Evolutionary conservation across 805 yeast species (phyloP).

Genomic region (Wickerhamomyces pijperi): DNA sequence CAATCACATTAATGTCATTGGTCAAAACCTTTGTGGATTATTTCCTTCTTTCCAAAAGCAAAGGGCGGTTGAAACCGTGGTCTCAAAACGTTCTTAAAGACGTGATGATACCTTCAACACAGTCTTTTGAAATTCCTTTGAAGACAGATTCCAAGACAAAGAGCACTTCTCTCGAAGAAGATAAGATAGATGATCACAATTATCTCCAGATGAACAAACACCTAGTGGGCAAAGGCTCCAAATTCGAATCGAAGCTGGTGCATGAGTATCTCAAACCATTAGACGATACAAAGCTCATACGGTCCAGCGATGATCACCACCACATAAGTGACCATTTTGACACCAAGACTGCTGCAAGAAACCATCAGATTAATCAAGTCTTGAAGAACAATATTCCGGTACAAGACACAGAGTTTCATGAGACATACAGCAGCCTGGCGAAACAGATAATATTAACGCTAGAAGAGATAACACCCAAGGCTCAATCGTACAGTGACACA

Average conservation of each 20-base stretch:
- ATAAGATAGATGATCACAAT: slow-evolving; percentile 1
- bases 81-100: background rate
- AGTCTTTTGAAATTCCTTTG: too few relatives aligned
- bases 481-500: slow-evolving; percentile 5
- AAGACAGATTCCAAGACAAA: too few relatives aligned
- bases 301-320: slow-evolving; percentile 10
- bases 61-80: background rate
- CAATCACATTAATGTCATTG: background rate
- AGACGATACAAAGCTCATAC: slow-evolving; percentile 14
- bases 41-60: background rate
- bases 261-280: slow-evolving; percentile 20
- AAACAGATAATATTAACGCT: slow-evolving; percentile 16
- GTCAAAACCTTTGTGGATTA: background rate
- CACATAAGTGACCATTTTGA: slow-evolving; percentile 9
- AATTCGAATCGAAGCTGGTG: slow-evolving; percentile 17
- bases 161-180: too few relatives aligned
- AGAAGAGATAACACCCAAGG: slow-evolving; percentile 14
- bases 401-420: slow-evolving; percentile 7
- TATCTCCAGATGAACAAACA: slow-evolving; percentile 5
- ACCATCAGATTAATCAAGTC: background rate
- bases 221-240: slow-evolving; percentile 21
- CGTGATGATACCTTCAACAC: too few relatives aligned
- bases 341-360: slow-evolving; percentile 9
- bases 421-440: slow-evolving; percentile 11
- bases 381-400: slow-evolving; percentile 3